Evolutionary conservation across 2,329 filamentous ascomycete genomes (phyloP).

Genomic region (Cordyceps fumosorosea): DNA sequence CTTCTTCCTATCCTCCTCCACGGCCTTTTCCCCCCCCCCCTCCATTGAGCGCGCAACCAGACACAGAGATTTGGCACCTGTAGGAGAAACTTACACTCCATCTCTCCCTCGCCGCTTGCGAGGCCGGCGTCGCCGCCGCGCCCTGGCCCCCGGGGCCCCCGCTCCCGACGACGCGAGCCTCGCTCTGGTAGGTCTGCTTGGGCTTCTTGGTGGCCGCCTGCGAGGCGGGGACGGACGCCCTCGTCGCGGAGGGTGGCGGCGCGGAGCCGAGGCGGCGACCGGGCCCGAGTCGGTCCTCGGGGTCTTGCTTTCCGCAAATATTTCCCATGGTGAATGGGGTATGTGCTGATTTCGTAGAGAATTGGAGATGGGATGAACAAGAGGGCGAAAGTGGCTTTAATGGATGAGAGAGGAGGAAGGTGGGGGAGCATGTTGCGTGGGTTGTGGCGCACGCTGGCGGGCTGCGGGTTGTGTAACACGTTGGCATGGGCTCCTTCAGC

Average conservation of each 20-base stretch:
- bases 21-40: not conserved
- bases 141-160: not conserved
- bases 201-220: conserved; percentile 25
- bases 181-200: conserved; percentile 34
- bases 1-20: not conserved
- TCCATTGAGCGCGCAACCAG: no score
- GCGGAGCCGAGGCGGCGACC: conserved; percentile 65
- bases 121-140: not conserved
- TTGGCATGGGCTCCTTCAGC: no score
- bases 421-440: no score
- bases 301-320: conserved; percentile 72
- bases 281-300: conserved; percentile 63
- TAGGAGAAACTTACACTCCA: not conserved
- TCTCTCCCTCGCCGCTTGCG: not conserved
- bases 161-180: conserved; percentile 57
- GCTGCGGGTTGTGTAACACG: no score
- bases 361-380: not conserved
- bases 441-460: no score
- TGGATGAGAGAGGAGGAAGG: no score
- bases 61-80: no score
- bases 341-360: not conserved
- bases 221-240: conserved; percentile 42
- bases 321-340: conserved; percentile 62
- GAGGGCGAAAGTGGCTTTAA: not conserved
- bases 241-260: conserved; percentile 29